Evolutionary conservation across 2,329 filamentous ascomycete species (phyloP), one percentile per base, ranked within the genome.

Genomic region (Sporothrix euskadiensis): DNA sequence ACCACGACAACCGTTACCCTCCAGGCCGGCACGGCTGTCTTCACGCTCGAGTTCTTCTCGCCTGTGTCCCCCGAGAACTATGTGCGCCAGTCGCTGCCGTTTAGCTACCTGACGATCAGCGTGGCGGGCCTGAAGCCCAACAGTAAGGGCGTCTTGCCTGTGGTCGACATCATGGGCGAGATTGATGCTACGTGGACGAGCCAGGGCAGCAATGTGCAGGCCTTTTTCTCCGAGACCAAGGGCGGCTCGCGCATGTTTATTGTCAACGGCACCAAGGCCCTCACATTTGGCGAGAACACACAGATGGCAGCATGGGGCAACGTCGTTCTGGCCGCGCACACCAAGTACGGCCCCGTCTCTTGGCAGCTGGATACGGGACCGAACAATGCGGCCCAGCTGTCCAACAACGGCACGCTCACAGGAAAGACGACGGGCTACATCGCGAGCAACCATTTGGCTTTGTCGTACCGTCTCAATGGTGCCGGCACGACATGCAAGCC

Each of bases 101-200:
- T 80, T 35, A 79, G 78, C 47, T 80, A 81, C 71, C 73, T 81
- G 59, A 79, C 78, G 0, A 77, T 79, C n/a, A 75, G 74, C 49
- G 77, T 75, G 14, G 75, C 72, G 14, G 73, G 73, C 44, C 22
- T 61, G 4, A 47, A 14, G 26, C 12, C 68, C 54, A 2, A 63
- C 63, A 47, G 26, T n/a, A 26, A 44, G 14, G 63, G 63, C 22
- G 41, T 19, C n/a, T 14, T 49, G 59, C 12, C 71, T 73, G 69
- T 71, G 1, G 75, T 82, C 9, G 77, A 81, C 69, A 75, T 82
- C n/a, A 78, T 80, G 66, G 78, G 76, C 41, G 80, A 78, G n/a
- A 79, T 82, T 32, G 80, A 81, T 73, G 76, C 79, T 12, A 78
- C 77, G 0, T 82, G 81, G 80, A 81, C 79, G 1, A 79, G 78